Conservation (phyloP, 148 eudicot genomes). For the Tetragonia tetragonoides region DNA sequence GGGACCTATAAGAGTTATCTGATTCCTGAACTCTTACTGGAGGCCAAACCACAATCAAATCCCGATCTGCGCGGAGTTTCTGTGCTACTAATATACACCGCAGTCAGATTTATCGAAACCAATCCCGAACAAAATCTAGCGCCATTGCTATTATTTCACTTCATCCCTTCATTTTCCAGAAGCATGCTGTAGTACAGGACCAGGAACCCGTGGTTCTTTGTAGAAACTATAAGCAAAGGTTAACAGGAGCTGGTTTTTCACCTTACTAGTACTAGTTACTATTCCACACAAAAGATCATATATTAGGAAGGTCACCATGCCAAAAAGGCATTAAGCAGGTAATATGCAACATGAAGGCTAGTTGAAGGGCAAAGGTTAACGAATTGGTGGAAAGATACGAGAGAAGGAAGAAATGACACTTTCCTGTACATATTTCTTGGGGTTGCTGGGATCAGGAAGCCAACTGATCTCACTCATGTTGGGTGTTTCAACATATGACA, state of each 20-base stretch:
- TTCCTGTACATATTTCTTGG: conserved; percentile 46
- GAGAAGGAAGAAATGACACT: conserved; percentile 41
- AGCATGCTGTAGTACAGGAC: background rate
- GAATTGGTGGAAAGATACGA: conserved; percentile 43
- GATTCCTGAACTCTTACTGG: too few relatives aligned
- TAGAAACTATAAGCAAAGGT: too few relatives aligned
- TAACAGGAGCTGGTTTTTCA: background rate
- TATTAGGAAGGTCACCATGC: background rate
- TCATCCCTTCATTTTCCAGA: background rate
- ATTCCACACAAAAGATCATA: background rate
- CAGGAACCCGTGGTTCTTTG: too few relatives aligned
- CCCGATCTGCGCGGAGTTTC: background rate
- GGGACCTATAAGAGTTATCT: too few relatives aligned
- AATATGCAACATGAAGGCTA: background rate
- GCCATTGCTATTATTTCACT: background rate
- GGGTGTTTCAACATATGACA: conserved; percentile 76
- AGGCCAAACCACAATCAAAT: too few relatives aligned
- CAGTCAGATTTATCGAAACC: background rate
- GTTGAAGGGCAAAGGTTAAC: background rate
- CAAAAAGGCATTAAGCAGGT: background rate
- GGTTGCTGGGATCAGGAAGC: conserved; percentile 53
- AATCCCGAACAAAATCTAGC: background rate
- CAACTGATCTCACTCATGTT: conserved; percentile 86
- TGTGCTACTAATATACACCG: background rate
- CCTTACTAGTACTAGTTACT: too few relatives aligned